Evolutionary conservation across 192 early-diverging fungal species (phyloP).

Genomic region (Powellomyces hirtus): DNA sequence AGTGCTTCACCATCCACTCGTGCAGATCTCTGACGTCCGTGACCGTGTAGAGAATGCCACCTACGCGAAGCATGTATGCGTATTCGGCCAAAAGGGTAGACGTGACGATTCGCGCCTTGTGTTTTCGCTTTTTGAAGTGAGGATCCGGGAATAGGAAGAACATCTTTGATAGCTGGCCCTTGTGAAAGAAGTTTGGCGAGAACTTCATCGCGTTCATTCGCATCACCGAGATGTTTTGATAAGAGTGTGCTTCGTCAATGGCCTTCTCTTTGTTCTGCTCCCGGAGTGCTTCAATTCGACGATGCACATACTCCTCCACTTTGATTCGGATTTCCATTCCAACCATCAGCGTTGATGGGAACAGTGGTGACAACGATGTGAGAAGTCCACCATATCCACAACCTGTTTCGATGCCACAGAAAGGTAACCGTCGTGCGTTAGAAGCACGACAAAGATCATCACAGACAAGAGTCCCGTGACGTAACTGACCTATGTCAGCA

Average conservation of each 20-base stretch:
- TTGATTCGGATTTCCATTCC: conserved; percentile 99
- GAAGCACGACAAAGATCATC: too few species aligned
- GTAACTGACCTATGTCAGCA: conserved; percentile 78
- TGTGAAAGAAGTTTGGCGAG: conserved; percentile 94
- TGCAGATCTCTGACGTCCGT: conserved; percentile 89
- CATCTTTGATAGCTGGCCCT: conserved; percentile 92
- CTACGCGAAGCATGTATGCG: conserved; percentile 86
- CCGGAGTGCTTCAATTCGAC: conserved; percentile 78
- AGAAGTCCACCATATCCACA: conserved; percentile 94
- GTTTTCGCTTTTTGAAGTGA: conserved; percentile 98
- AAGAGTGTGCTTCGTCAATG: conserved; percentile 62
- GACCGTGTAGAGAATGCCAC: conserved; percentile 93
- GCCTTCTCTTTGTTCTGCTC: conserved; percentile 45
- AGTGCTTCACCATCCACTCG: conserved; percentile 93
- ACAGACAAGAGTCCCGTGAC: too few species aligned
- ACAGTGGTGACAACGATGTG: conserved; percentile 81
- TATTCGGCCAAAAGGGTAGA: conserved; percentile 88
- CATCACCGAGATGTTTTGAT: conserved; percentile 95
- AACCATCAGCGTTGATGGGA: conserved; percentile 88
- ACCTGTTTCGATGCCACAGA: too few species aligned
- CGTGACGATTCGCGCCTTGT: conserved; percentile 96
- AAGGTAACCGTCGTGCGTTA: too few species aligned
- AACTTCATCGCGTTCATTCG: conserved; percentile 99
- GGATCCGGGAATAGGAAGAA: conserved; percentile 99
- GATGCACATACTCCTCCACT: conserved; percentile 88